Conservation (phyloP, 177 flowering plant species). For the Vitis hybrid region DNA sequence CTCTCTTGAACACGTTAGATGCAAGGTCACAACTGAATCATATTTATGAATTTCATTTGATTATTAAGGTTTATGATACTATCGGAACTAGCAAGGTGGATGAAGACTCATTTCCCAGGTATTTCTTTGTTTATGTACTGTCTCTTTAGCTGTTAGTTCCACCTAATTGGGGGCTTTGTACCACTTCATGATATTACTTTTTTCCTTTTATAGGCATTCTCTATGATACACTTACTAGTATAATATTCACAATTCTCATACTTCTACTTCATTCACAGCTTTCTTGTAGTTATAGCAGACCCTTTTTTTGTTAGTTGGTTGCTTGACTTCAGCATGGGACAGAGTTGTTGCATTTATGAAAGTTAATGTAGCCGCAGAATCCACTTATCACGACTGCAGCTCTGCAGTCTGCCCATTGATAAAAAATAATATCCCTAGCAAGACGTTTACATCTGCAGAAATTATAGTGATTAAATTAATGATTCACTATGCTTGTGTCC, state of each 20-base stretch:
- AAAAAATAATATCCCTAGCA: too few species aligned
- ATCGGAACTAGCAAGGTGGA: slow-evolving; percentile 67
- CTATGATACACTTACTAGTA: background rate
- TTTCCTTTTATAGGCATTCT: too few species aligned
- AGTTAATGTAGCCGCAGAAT: background rate
- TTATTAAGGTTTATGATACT: slow-evolving; percentile 82
- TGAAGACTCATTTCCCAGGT: slow-evolving; percentile 70
- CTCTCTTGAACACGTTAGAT: background rate
- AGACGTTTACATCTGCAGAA: background rate
- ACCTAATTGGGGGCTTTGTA: too few species aligned
- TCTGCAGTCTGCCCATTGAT: too few species aligned
- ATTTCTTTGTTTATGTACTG: slow-evolving; percentile 5
- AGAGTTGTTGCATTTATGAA: background rate
- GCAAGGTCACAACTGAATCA: background rate
- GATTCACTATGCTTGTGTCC: slow-evolving; percentile 2
- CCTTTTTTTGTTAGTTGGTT: background rate
- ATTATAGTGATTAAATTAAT: background rate
- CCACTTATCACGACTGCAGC: background rate
- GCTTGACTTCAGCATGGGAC: background rate
- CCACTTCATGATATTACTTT: background rate
- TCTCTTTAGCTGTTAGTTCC: slow-evolving; percentile 1
- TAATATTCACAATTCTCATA: background rate
- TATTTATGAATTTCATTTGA: slow-evolving; percentile 13
- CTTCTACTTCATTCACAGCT: too few species aligned
- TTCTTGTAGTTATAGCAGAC: background rate